Evolutionary conservation across 345 rosid species (phyloP).

Genomic region (Populus nigra): DNA sequence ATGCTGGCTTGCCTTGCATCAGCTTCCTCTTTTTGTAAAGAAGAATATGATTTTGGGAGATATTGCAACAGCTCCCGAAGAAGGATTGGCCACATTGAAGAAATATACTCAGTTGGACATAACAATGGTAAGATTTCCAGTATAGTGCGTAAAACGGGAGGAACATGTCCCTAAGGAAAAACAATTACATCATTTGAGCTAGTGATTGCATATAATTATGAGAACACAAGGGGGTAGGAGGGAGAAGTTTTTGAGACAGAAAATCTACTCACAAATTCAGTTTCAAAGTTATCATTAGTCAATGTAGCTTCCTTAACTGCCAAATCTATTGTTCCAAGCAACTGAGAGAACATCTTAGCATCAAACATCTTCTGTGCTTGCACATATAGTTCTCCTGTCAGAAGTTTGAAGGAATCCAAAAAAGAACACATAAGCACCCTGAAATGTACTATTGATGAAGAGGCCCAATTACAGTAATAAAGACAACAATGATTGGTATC

Average conservation of each 20-base stretch:
- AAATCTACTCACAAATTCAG: constrained; percentile 63
- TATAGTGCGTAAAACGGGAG: constrained; percentile 73
- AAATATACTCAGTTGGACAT: constrained; percentile 70
- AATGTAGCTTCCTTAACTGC: constrained; percentile 58
- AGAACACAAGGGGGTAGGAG: constrained; percentile 1
- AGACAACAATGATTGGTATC: not conserved
- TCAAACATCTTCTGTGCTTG: constrained; percentile 89
- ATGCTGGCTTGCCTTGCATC: constrained; percentile 39
- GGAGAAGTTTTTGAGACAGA: not conserved
- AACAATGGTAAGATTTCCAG: constrained; percentile 75
- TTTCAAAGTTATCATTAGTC: constrained; percentile 57
- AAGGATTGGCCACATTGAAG: constrained; percentile 82
- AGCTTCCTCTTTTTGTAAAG: constrained; percentile 48
- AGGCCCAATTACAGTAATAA: not conserved
- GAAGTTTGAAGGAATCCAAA: constrained; percentile 22
- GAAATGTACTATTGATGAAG: not conserved
- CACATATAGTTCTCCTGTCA: constrained; percentile 79
- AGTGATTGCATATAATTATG: not conserved
- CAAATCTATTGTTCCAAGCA: constrained; percentile 66
- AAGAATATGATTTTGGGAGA: constrained; percentile 62
- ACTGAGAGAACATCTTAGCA: constrained; percentile 64
- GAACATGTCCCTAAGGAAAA: constrained; percentile 64
- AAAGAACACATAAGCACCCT: constrained; percentile 15
- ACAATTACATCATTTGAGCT: constrained; percentile 1
- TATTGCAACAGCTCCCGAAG: constrained; percentile 65